Evolutionary conservation across 306 rosid species (phyloP).

Genomic region (Gastrolobium bilobum): DNA sequence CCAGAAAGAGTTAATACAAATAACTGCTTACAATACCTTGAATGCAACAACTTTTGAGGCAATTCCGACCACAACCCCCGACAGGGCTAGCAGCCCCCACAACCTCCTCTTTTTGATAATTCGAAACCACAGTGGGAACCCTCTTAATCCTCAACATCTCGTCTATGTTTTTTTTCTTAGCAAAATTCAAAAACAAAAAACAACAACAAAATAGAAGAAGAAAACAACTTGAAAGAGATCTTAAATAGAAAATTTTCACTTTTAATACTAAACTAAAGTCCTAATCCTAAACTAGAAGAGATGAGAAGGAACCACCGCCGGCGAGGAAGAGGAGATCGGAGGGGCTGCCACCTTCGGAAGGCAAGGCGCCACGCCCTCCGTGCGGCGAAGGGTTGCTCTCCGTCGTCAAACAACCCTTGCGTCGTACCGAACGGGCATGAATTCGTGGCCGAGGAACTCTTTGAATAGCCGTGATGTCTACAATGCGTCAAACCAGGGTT

Average conservation of each 20-base stretch:
- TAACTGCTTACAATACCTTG: constrained; percentile 57
- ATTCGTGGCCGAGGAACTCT: constrained; percentile 63
- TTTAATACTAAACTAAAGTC: background rate
- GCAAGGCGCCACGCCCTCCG: constrained; percentile 99
- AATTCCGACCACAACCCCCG: constrained; percentile 84
- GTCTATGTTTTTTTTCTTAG: no score
- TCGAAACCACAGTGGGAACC: constrained; percentile 90
- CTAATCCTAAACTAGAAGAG: constrained; percentile 36
- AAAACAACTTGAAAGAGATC: constrained; percentile 15
- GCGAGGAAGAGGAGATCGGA: constrained; percentile 99
- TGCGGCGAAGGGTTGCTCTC: constrained; percentile 97
- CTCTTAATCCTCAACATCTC: constrained; percentile 91
- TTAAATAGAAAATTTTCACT: background rate
- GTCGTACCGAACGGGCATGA: constrained; percentile 90
- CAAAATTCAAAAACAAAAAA: no score
- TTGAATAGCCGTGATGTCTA: constrained; percentile 96
- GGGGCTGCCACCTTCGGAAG: constrained; percentile 99
- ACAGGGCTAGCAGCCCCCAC: constrained; percentile 60
- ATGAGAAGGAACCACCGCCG: constrained; percentile 71
- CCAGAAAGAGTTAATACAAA: background rate
- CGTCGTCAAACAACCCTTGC: constrained; percentile 77
- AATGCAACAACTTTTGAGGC: constrained; percentile 84
- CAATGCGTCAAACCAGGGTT: constrained; percentile 79
- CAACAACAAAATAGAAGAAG: background rate
- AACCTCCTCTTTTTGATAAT: constrained; percentile 79